Base-by-base conservation (phyloP, 2,329 filamentous ascomycete species). In the Emmonsiellopsis sp. region DNA sequence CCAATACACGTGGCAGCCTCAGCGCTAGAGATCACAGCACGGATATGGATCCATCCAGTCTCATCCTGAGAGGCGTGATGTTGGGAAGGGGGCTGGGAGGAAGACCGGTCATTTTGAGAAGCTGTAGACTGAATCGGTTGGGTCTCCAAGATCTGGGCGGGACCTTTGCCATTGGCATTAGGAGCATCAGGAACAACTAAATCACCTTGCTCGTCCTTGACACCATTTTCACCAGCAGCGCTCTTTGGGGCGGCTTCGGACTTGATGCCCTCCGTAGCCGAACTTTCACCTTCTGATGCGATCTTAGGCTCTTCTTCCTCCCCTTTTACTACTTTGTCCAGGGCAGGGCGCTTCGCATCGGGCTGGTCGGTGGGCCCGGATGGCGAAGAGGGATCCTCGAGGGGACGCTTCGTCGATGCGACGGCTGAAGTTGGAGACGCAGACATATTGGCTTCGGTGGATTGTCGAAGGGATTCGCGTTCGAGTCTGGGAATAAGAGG, bases 1-100 rank as follows among this genome's bases (percentile, higher is more conserved):
- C 93, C 93, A 72, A 98, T 98, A 61, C 96, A 89, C 48, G 93
- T 98, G 40, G 93, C 93, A 61, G 93, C 93, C 73, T 98, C 93
- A 45, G 90, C 89, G 71, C 92, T 98, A 51, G 92, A 95, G 64
- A 98, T 98, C 64, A 96, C 91, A 53, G 93, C 89, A 62, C 93
- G 87, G 63, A 98, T 88, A 69, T 98, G 93, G 61, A 98, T 91
- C 92, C 93, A 98, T 46, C 85, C 85, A 47, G 87, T 90, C 76
- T 98, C 93, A 66, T 98, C 93, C 63, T 93, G 85, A 46, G 83
- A 66, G 75, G 78, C 62, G 43, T 62, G 61, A 32, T 67, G 63
- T 56, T 69, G 65, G 4, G 72, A 67, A 37, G 66, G 58, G 32
- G 57, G 60, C 53, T 73, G 71, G 40, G 70, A 68, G 32, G 67